phyloP scores from a whole-genome alignment of 495 filamentous ascomycete species.

The Penicillium bialowiezense region DNA sequence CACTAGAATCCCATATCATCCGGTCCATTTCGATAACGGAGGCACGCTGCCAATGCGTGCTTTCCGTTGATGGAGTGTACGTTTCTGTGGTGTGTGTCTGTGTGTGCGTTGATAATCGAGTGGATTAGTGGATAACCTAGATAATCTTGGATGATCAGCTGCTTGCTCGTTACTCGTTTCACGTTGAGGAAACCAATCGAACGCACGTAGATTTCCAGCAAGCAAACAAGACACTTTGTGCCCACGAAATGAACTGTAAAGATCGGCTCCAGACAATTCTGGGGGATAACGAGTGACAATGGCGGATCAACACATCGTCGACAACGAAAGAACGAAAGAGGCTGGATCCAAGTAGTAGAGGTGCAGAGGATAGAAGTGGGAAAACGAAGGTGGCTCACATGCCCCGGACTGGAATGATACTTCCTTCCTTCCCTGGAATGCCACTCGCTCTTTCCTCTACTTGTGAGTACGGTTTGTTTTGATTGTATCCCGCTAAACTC shows the following conservation, averaged over 20 bases:
- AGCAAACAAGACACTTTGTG: no score
- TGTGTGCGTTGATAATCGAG: background rate
- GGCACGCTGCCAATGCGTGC: background rate
- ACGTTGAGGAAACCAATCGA: no score
- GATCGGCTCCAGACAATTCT: slow-evolving; percentile 4
- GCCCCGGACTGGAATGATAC: slow-evolving; percentile 1
- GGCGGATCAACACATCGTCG: slow-evolving; percentile 3
- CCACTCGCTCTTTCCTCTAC: background rate
- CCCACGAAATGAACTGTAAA: no score
- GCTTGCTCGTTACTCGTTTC: no score
- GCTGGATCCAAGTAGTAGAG: no score
- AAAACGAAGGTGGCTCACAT: slow-evolving; percentile 1
- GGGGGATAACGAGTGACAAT: slow-evolving; percentile 4
- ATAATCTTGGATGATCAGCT: slow-evolving; percentile 1
- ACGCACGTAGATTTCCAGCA: no score
- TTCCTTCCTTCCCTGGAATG: slow-evolving; percentile 7
- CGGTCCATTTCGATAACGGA: slow-evolving; percentile 11
- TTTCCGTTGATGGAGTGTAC: background rate
- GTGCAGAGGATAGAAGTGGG: background rate
- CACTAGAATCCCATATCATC: slow-evolving; percentile 16
- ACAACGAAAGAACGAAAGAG: no score
- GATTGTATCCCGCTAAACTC: no score
- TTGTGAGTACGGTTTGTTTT: no score
- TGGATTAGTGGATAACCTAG: background rate
- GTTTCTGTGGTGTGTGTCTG: background rate